These are phyloP conservation scores for Populus alba DNA, from an alignment of 345 rosid genomes.

Conservation along the genomic window DNA sequence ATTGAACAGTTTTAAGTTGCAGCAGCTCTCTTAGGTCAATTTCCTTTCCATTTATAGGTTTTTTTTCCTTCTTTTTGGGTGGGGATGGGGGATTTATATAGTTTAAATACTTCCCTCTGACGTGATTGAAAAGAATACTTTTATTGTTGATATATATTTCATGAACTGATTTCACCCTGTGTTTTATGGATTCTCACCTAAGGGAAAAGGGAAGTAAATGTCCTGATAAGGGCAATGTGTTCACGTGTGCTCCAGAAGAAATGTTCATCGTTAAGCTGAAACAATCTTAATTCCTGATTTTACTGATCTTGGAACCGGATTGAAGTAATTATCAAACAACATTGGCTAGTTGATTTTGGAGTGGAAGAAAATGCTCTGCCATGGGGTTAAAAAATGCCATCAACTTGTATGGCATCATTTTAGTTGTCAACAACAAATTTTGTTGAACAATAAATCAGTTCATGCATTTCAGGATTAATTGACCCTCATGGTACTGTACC, in stretches of 20 bases:
- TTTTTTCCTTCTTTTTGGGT: no score
- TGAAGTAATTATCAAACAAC: neutral
- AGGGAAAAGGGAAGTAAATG: neutral
- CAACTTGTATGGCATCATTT: neutral
- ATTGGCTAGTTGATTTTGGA: neutral
- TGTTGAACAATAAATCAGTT: neutral
- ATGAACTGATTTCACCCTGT: neutral
- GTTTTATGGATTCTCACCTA: neutral
- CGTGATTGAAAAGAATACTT: neutral
- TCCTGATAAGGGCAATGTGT: neutral
- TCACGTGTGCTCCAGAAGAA: neutral
- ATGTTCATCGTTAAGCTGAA: neutral
- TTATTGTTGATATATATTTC: neutral
- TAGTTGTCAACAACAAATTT: neutral
- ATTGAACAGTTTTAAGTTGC: neutral
- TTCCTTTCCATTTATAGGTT: neutral
- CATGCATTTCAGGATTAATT: neutral
- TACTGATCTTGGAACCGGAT: neutral
- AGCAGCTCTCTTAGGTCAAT: neutral
- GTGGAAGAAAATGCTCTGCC: neutral
- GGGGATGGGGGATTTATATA: no score
- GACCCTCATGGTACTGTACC: neutral
- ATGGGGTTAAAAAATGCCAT: neutral
- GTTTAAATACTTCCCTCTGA: no score
- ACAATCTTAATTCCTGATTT: neutral